phyloP scores from a whole-genome alignment of 768 basidiomycete species.

The Russula brevipes region DNA sequence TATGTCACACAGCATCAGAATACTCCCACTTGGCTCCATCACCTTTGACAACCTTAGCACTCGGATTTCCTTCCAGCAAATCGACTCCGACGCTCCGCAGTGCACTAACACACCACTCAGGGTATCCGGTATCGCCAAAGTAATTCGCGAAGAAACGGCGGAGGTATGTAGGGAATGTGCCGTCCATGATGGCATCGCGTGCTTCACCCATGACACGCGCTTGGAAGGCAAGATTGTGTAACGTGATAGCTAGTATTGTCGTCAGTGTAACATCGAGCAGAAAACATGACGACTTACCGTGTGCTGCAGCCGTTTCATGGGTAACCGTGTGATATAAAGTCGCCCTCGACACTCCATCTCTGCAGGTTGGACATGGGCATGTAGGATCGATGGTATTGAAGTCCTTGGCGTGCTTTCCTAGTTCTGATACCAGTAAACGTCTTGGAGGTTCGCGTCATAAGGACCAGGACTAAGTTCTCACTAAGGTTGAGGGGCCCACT shows the following conservation, averaged over 20 bases:
- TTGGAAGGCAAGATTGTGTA: slow-evolving; percentile 83
- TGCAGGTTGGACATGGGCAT: slow-evolving; percentile 88
- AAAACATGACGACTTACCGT: slow-evolving; percentile 44
- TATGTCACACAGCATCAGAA: slow-evolving; percentile 36
- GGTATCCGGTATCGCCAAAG: slow-evolving; percentile 73
- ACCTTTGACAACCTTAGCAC: slow-evolving; percentile 51
- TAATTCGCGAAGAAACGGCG: slow-evolving; percentile 70
- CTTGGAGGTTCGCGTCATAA: not conserved
- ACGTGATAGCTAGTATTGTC: slow-evolving; percentile 55
- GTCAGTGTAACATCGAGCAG: slow-evolving; percentile 9
- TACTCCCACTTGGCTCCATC: slow-evolving; percentile 81
- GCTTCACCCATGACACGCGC: slow-evolving; percentile 84
- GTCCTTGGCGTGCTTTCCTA: slow-evolving; percentile 66
- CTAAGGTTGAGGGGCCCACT: slow-evolving; percentile 79
- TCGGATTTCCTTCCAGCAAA: slow-evolving; percentile 51
- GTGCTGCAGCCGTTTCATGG: slow-evolving; percentile 80
- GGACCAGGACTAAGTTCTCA: slow-evolving; percentile 32
- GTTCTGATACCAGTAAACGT: slow-evolving; percentile 37
- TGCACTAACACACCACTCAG: slow-evolving; percentile 86
- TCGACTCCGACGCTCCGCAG: slow-evolving; percentile 80
- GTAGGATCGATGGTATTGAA: slow-evolving; percentile 64
- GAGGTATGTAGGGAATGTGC: slow-evolving; percentile 74
- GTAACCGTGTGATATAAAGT: slow-evolving; percentile 71
- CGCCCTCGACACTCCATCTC: slow-evolving; percentile 59
- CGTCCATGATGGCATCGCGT: slow-evolving; percentile 72